phyloP scores from a whole-genome alignment of 139 green algal genomes.

The Marvania coccoides region DNA sequence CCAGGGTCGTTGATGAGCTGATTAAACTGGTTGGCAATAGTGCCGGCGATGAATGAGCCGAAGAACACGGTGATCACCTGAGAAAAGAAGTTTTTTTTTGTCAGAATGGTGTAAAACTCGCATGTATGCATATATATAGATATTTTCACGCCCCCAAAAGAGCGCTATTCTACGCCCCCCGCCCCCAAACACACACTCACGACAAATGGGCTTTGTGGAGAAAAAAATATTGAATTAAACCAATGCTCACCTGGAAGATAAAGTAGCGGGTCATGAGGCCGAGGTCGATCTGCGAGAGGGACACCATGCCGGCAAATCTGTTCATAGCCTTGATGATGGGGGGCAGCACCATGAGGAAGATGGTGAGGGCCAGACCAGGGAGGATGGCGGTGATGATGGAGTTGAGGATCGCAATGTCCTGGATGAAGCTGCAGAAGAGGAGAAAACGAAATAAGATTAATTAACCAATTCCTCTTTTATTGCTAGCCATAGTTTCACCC shows the following conservation, averaged over 20 bases:
- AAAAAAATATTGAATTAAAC: no score
- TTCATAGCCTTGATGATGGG: conserved; percentile 46
- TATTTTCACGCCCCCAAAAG: no score
- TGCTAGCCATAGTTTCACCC: no score
- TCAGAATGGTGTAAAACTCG: no score
- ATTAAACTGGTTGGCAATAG: conserved; percentile 38
- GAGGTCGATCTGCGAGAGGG: conserved; percentile 42
- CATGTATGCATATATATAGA: no score
- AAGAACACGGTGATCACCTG: conserved; percentile 72
- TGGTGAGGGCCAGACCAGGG: conserved; percentile 53
- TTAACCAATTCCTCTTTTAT: no score
- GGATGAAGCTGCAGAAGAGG: conserved; percentile 5
- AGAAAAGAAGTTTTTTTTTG: no score
- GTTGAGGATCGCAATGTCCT: conserved; percentile 23
- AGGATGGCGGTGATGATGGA: conserved; percentile 40
- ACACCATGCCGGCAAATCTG: conserved; percentile 37
- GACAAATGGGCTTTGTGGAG: neutral
- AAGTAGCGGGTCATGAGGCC: conserved; percentile 39
- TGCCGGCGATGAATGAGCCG: conserved; percentile 48
- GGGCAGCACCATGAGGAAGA: conserved; percentile 65
- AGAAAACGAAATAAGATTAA: no score
- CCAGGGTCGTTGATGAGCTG: conserved; percentile 25
- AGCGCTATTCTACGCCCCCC: no score
- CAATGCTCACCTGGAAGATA: conserved; percentile 35
- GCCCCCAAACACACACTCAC: neutral